Evolutionary conservation across 2,329 filamentous ascomycete genomes (phyloP), one percentile per base, ranked within the genome.

Genomic region (Penicillium sp.): DNA sequence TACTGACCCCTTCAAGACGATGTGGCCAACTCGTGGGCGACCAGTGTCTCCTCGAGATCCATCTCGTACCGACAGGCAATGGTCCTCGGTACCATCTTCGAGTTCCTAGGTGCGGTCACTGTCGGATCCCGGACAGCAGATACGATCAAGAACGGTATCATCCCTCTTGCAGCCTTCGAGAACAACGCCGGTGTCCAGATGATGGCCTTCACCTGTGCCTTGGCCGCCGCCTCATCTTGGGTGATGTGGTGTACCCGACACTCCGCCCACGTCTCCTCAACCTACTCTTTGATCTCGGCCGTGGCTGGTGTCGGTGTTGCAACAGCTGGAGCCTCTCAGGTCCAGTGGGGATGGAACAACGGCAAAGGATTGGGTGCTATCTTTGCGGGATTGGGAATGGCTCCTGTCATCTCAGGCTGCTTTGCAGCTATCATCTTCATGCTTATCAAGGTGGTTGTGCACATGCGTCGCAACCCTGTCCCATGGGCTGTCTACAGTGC

Each of bases 1-100:
- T 37, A 1, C 6, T 49, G 24, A 51, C 27, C 31, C 19, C 11
- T 24, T 39, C 47, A 21, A 72, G 70, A 92, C 75, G 90, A 93
- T 88, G 90, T 93, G 56, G 90, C 90, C 70, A 93, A 93, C 77
- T 80, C 90, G 50, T 93, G 89, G 87, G 90, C 90, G 8, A 93
- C 90, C 66, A 88, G 85, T 68, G 89, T 93, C 57, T 92, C 90
- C 21, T 92, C 90, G n/a, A 79, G 90, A 53, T 92, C 90, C 63
- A 64, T 72, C 56, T 68, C 68, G 24, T 72, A 72, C 43, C 63
- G 69, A 16, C 69, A 71, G 61, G 70, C 70, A 24, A 72, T 72
- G 70, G 42, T 72, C 21, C 68, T 89, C 48, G 84, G 86, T 48
- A 82, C 84, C 47, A 74, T 90, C 60, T 90, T 90, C 74, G 88